Evolutionary conservation across 2,329 filamentous ascomycete genomes (phyloP).

Genomic region (Fusarium duplospermum): DNA sequence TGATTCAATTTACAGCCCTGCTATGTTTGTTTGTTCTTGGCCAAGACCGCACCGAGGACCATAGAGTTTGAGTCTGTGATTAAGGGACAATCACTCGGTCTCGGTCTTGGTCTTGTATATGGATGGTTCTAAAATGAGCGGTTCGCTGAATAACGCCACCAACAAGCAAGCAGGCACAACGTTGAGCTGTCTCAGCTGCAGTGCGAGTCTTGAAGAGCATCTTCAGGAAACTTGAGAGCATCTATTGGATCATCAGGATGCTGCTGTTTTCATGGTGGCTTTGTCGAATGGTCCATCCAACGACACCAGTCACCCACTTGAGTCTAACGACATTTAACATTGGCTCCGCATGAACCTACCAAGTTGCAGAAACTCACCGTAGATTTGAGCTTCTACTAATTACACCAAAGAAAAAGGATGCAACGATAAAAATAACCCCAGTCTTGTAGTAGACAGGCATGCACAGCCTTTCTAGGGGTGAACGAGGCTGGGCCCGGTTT

Average conservation of each 20-base stretch:
- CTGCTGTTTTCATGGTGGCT: background rate
- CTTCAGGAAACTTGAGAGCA: background rate
- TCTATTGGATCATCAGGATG: background rate
- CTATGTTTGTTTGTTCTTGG: background rate
- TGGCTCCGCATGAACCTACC: background rate
- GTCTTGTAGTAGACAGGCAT: background rate
- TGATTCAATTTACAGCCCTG: background rate
- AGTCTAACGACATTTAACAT: background rate
- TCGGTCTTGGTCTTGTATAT: background rate
- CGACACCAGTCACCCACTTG: background rate
- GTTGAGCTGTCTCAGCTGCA: background rate
- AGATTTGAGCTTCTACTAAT: background rate
- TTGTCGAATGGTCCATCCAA: background rate
- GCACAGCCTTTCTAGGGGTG: conserved; percentile 1
- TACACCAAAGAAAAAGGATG: background rate
- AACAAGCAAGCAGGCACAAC: background rate
- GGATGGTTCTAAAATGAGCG: background rate
- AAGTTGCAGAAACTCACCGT: background rate
- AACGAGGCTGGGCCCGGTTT: conserved; percentile 25
- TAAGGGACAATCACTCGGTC: background rate
- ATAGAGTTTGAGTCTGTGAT: background rate
- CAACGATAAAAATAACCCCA: background rate
- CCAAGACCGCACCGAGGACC: background rate
- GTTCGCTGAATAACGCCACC: background rate
- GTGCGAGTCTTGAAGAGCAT: background rate